phyloP scores from a whole-genome alignment of 192 early-diverging fungal species.

The Rhizoclosmatium sp. region DNA sequence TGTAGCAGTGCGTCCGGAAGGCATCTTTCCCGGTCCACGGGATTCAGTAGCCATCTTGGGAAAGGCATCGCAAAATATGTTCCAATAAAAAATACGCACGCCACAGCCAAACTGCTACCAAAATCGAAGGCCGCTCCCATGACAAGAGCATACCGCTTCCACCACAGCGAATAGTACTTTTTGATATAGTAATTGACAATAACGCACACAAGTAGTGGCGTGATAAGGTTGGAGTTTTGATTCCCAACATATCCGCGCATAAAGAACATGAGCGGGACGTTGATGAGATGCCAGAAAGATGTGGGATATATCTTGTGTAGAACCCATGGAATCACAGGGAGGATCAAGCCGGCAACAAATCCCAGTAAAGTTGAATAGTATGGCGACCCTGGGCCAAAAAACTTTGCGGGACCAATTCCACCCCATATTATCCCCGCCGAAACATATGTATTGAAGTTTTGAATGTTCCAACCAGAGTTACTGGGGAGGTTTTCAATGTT shows the following conservation, averaged over 20 bases:
- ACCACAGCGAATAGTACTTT: conserved; percentile 60
- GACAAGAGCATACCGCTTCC: conserved; percentile 73
- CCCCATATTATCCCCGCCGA: conserved; percentile 78
- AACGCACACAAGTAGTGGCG: conserved; percentile 2
- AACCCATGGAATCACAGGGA: conserved; percentile 48
- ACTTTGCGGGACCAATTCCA: conserved; percentile 70
- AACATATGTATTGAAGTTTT: conserved; percentile 60
- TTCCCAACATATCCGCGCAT: not conserved
- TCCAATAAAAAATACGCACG: conserved; percentile 25
- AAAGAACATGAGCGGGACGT: conserved; percentile 23
- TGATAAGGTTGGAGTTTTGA: conserved; percentile 1
- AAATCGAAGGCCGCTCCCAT: conserved; percentile 67
- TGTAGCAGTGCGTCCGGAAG: not conserved
- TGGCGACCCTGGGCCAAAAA: conserved; percentile 59
- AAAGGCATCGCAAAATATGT: not conserved
- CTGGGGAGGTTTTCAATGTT: not conserved
- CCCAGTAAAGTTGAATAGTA: conserved; percentile 40
- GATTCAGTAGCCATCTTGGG: conserved; percentile 1
- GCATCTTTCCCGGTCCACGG: conserved; percentile 6
- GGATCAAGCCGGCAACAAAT: conserved; percentile 42
- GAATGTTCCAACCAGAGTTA: conserved; percentile 31
- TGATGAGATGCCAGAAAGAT: conserved; percentile 25
- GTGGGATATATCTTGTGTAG: conserved; percentile 48
- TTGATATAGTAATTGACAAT: conserved; percentile 29
- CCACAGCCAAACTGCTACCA: conserved; percentile 52